These are phyloP conservation scores for Salix udensis DNA, from an alignment of 345 rosid species.

Conservation along the genomic window DNA sequence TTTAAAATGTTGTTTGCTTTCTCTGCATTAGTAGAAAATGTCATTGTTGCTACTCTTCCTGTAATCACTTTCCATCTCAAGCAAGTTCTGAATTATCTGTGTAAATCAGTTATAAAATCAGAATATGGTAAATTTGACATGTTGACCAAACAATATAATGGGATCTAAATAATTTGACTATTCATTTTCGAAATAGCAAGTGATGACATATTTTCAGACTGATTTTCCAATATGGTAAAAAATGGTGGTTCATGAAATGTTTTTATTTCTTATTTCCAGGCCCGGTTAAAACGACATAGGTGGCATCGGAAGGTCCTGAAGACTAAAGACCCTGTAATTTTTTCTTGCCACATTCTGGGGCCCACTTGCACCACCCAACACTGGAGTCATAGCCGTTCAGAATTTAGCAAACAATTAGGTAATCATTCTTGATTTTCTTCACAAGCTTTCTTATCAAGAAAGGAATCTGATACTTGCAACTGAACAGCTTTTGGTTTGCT, in stretches of 20 bases:
- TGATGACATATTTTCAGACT: too few relatives aligned
- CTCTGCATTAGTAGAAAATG: neutral
- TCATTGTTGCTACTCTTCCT: neutral
- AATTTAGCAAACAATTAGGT: slow-evolving; percentile 79
- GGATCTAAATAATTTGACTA: neutral
- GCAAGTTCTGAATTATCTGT: neutral
- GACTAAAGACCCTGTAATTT: slow-evolving; percentile 87
- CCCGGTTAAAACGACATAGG: slow-evolving; percentile 78
- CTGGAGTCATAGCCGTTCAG: slow-evolving; percentile 87
- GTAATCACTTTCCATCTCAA: neutral
- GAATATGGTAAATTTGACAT: neutral
- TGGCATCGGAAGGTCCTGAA: slow-evolving; percentile 90
- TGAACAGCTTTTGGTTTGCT: neutral
- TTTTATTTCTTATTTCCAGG: slow-evolving; percentile 36
- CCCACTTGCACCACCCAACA: slow-evolving; percentile 90
- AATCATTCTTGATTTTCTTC: slow-evolving; percentile 7
- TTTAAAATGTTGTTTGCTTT: neutral
- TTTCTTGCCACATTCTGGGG: slow-evolving; percentile 97
- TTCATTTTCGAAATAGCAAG: neutral
- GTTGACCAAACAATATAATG: neutral
- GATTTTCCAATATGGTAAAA: neutral
- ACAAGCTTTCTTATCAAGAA: neutral
- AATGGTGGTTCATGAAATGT: neutral
- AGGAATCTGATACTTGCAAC: neutral
- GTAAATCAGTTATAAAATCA: neutral